A percentile compares a stretch with the other conserved stretches of the same genome.
Conservation (phyloP, 176 grass and related monocot species). For the Coix lacrymajobi region DNA sequence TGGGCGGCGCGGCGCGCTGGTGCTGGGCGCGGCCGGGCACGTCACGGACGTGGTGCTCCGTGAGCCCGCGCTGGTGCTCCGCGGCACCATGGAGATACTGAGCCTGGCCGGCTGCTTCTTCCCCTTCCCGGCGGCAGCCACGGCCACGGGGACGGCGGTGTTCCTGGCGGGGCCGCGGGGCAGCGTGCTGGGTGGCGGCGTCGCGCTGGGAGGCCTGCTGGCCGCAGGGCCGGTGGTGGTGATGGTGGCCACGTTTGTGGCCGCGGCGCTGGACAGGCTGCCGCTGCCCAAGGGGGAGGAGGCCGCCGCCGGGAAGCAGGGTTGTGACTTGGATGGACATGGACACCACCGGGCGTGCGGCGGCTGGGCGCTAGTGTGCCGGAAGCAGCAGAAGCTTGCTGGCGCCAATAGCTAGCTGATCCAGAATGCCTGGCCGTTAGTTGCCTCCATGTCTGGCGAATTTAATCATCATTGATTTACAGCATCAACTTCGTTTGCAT, state of each 20-base stretch:
- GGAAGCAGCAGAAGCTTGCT: not conserved
- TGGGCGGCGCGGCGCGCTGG: slow-evolving; percentile 18
- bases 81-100: slow-evolving; percentile 45
- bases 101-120: slow-evolving; percentile 53
- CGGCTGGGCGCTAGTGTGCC: not conserved
- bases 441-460: not conserved
- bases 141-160: slow-evolving; percentile 8
- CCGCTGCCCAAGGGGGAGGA: slow-evolving; percentile 24
- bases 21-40: slow-evolving; percentile 42
- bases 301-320: not conserved
- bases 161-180: slow-evolving; percentile 41
- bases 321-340: not conserved
- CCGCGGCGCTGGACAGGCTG: slow-evolving; percentile 43
- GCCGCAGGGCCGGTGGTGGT: slow-evolving; percentile 60
- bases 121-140: not conserved
- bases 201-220: slow-evolving; percentile 32
- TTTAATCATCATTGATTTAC: not conserved
- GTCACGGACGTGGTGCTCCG: slow-evolving; percentile 41
- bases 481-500: not conserved
- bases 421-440: no score
- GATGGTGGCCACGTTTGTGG: slow-evolving; percentile 43
- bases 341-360: not conserved
- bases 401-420: not conserved
- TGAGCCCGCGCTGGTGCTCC: slow-evolving; percentile 31
- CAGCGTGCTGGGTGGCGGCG: slow-evolving; percentile 36